Evolutionary conservation across 2,329 filamentous ascomycete genomes (phyloP), one percentile per base, ranked within the genome.

Genomic region (Alternaria tenuissima): DNA sequence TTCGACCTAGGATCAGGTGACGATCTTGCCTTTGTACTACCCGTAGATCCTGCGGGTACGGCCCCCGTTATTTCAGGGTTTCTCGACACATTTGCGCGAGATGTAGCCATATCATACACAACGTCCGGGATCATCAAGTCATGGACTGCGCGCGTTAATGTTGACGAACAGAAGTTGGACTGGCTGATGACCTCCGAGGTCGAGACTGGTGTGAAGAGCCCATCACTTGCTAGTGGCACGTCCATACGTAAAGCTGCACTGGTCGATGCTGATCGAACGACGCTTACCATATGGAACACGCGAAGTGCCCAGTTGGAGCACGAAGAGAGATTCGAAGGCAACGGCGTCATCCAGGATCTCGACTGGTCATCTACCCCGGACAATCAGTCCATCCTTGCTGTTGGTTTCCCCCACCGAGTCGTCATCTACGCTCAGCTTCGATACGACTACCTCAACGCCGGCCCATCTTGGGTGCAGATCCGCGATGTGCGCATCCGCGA

Each of bases 341-440:
- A 90, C 61, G 91, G 95, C 69, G 86, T 85, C 6, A 93, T 97
- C 41, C 88, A 90, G 64, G 94, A 97, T 76, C 86, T 97, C 12
- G 93, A 97, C 76, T 97, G 94, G 94, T 94, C 93, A 1, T 94
- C 92, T 3, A 97, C 94, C 0, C 93, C 93, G 0, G 92, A 96
- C 75, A 89, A 88, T 49, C 93, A 97, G 72, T 94, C 92, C 1
- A 93, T 97, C 56, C 83, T 97, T 20, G 92, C 94, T 1, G 92
- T 97, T n/a, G 93, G 94, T 0, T 97, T 97, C 72, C 89, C 90
- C n/a, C 91, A 94, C 65, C 88, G 91, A 57, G 90, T 97, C 5
- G 80, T 96, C 30, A 83, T 97, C 3, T 85, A 97, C 26, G 90
- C 91, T 6, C 93, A 97, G 74, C 89, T 96, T 81, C 90, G 94